Evolutionary conservation across 805 yeast species (phyloP), one percentile per base, ranked within the genome.

Genomic region (Starmerella sp.): DNA sequence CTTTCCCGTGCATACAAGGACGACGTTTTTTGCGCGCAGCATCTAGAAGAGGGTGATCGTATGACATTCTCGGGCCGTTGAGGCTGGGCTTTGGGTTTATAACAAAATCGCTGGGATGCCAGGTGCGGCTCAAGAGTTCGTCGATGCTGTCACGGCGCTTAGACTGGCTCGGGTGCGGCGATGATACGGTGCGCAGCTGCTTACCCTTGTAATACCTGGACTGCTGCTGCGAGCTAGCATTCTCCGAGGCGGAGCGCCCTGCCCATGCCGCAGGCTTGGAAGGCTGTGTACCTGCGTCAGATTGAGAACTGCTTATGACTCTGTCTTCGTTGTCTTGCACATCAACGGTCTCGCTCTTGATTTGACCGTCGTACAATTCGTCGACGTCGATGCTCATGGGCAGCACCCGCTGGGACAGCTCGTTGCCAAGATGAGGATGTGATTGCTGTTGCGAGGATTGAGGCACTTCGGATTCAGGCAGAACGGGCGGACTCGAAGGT

Each of bases 71-170:
- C 15, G 44, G 41, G 38, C 43, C 22, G 3, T 17, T 30, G 13
- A 10, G 13, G 14, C 32, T 9, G 11, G 49, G 49, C 11, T 31
- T 15, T 1, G 53, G 52, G 30, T 57, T 54, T n/a, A 48, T 29
- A 36, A 44, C 50, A 46, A 57, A 57, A 38, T 57, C 60, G 22
- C 36, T 50, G 3, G 60, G 60, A 34, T 57, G 60, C 60, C 60
- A 57, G 8, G 39, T 47, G 9, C 39, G 39, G 10, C n/a, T n/a
- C 37, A 44, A 17, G 5, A 54, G 32, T 9, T 44, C 45, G 15
- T 31, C 32, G 11, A 48, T 7, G 29, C 8, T 9, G 22, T 22
- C 22, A 22, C 10, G 36, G 36, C 14, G 6, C 22, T n/a, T 30
- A 1, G 14, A 5, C 11, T 14, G 15, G 14, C 14, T 30, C 11